These are phyloP conservation scores for Ocimum tenuiflorum DNA, from an alignment of 257 asterid genomes.

Conservation along the genomic window DNA sequence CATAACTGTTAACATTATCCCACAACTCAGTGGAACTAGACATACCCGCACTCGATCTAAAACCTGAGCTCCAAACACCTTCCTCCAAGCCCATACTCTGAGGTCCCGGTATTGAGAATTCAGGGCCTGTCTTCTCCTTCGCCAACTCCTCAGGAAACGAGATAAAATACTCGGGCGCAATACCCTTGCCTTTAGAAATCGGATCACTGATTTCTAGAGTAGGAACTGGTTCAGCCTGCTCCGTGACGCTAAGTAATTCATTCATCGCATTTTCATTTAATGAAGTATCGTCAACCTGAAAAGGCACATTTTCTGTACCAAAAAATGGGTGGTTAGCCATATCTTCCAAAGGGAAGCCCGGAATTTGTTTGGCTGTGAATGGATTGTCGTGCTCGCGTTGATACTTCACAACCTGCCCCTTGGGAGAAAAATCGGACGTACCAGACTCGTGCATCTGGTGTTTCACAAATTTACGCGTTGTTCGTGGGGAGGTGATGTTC, in stretches of 20 bases:
- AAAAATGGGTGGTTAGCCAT: slow-evolving; percentile 14
- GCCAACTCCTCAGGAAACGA: slow-evolving; percentile 40
- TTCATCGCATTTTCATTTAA: slow-evolving; percentile 23
- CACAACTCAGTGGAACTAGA: slow-evolving; percentile 38
- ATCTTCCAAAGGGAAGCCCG: slow-evolving; percentile 25
- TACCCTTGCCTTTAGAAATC: slow-evolving; percentile 35
- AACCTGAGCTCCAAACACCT: slow-evolving; percentile 39
- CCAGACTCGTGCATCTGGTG: slow-evolving; percentile 31
- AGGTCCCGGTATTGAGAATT: slow-evolving; percentile 21
- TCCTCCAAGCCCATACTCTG: slow-evolving; percentile 34
- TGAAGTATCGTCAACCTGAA: slow-evolving; percentile 24
- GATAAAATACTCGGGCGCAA: slow-evolving; percentile 27
- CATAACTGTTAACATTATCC: slow-evolving; percentile 34
- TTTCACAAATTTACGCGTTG: slow-evolving; percentile 42
- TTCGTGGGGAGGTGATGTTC: slow-evolving; percentile 40
- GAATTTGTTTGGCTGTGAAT: slow-evolving; percentile 20
- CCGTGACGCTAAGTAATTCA: slow-evolving; percentile 26
- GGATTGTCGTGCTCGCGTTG: slow-evolving; percentile 27
- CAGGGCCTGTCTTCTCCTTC: slow-evolving; percentile 28
- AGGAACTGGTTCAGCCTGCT: slow-evolving; percentile 17
- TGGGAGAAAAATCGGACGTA: slow-evolving; percentile 10
- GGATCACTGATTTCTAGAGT: slow-evolving; percentile 12
- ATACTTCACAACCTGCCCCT: slow-evolving; percentile 28
- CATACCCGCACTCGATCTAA: slow-evolving; percentile 34
- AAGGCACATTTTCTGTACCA: slow-evolving; percentile 21